Evolutionary conservation across 2,329 filamentous ascomycete species (phyloP).

Genomic region (Trichoderma guizhouense): DNA sequence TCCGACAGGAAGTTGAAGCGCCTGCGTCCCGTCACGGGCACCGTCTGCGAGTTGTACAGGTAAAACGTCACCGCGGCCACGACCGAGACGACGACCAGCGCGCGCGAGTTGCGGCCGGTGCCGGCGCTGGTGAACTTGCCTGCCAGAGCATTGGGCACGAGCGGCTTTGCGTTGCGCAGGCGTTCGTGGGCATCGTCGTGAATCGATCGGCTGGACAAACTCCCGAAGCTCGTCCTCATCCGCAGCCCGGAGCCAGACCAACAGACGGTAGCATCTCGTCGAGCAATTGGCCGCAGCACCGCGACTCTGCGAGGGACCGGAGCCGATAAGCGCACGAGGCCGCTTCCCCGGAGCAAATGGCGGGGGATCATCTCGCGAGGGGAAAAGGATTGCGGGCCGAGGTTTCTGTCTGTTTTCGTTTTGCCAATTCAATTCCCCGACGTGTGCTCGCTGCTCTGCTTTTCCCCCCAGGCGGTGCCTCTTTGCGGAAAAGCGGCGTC

Average conservation of each 20-base stretch:
- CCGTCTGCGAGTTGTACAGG: conserved; percentile 65
- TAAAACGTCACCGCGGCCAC: conserved; percentile 57
- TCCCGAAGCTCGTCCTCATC: neutral
- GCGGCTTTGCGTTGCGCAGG: conserved; percentile 32
- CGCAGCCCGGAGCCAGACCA: neutral
- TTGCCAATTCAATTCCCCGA: neutral
- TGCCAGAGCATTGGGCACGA: conserved; percentile 30
- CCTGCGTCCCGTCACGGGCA: conserved; percentile 67
- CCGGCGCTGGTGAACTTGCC: conserved; percentile 28
- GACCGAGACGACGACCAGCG: conserved; percentile 39
- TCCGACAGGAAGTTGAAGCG: conserved; percentile 68
- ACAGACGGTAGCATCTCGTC: neutral
- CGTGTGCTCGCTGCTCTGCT: neutral
- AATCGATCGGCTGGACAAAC: conserved; percentile 19
- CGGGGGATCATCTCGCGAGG: conserved; percentile 10
- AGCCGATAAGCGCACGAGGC: conserved; percentile 3
- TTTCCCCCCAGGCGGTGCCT: conserved; percentile 18
- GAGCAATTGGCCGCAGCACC: neutral
- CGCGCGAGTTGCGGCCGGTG: conserved; percentile 31
- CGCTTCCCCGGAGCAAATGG: neutral
- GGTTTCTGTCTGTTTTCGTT: neutral
- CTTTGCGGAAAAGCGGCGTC: conserved; percentile 8
- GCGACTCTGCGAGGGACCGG: neutral
- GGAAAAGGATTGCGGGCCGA: neutral
- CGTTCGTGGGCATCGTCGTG: conserved; percentile 26